Conservation (phyloP, 179 eudicot species). For the Corrigiola litoralis region DNA sequence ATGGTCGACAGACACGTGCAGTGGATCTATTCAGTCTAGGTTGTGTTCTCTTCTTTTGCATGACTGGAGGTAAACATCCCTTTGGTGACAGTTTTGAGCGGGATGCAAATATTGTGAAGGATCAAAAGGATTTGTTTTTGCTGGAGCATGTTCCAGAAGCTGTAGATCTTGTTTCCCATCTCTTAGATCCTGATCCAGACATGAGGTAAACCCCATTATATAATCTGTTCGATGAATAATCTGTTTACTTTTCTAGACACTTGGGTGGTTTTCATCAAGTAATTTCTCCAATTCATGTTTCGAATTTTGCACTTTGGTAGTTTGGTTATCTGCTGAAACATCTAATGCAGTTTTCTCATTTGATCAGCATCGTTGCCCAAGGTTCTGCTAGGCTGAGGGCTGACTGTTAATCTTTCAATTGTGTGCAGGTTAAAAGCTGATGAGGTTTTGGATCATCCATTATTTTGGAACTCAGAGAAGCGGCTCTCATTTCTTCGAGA, state of each 20-base stretch:
- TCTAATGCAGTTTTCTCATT: neutral
- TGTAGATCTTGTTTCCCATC: conserved; percentile 47
- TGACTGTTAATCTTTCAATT: neutral
- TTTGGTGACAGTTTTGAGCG: conserved; percentile 65
- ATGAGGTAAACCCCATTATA: conserved; percentile 47
- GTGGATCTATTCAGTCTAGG: conserved; percentile 69
- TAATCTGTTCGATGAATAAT: no score
- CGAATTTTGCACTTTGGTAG: neutral
- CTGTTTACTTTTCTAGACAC: conserved; percentile 1
- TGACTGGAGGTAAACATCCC: conserved; percentile 69
- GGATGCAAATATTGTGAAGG: conserved; percentile 57
- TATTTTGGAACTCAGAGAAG: conserved; percentile 66
- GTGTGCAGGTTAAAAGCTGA: conserved; percentile 45
- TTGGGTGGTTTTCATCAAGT: neutral
- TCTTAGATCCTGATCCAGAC: conserved; percentile 57
- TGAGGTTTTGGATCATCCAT: conserved; percentile 50
- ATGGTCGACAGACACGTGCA: conserved; percentile 68
- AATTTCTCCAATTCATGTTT: neutral
- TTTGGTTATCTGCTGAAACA: neutral
- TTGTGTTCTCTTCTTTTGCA: conserved; percentile 68
- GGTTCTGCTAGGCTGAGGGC: neutral
- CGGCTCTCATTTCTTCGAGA: conserved; percentile 74
- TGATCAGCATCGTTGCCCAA: neutral
- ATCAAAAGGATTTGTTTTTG: conserved; percentile 53
- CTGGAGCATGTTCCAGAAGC: conserved; percentile 74